Evolutionary conservation across 2,329 filamentous ascomycete genomes (phyloP).

Genomic region (Aureobasidium sp.): DNA sequence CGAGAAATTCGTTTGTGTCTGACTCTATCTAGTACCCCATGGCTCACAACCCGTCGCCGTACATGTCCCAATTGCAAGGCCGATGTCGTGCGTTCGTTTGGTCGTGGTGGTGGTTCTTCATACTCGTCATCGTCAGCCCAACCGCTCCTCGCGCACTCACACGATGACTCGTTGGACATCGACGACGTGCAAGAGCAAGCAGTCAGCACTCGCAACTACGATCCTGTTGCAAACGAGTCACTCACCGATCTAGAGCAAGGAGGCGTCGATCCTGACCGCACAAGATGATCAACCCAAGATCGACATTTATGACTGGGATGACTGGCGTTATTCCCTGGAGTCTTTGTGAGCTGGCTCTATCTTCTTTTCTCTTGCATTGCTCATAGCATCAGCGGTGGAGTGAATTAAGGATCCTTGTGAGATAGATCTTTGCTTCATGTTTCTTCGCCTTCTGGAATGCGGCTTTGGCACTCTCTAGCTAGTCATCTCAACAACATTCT

Average conservation of each 20-base stretch:
- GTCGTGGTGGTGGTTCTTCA: slow-evolving; percentile 16
- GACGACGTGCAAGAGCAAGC: slow-evolving; percentile 28
- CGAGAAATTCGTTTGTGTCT: background rate
- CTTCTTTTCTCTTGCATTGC: background rate
- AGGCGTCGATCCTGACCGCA: slow-evolving; percentile 16
- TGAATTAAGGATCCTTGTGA: background rate
- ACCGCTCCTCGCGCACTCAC: slow-evolving; percentile 10
- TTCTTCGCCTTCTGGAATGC: background rate
- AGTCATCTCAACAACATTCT: background rate
- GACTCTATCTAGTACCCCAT: slow-evolving; percentile 62
- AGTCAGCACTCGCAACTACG: slow-evolving; percentile 24
- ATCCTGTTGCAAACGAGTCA: slow-evolving; percentile 24
- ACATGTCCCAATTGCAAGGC: slow-evolving; percentile 99
- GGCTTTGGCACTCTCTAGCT: background rate
- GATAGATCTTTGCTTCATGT: slow-evolving; percentile 4
- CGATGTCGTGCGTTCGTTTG: slow-evolving; percentile 63
- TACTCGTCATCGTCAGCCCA: slow-evolving; percentile 12
- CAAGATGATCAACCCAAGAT: slow-evolving; percentile 1
- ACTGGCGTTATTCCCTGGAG: background rate
- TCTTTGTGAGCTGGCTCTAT: slow-evolving; percentile 2
- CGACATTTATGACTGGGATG: slow-evolving; percentile 1
- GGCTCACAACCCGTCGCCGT: slow-evolving; percentile 86
- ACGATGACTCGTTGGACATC: slow-evolving; percentile 16
- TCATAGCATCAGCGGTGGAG: slow-evolving; percentile 6
- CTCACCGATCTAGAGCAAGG: slow-evolving; percentile 29